Conservation (phyloP, 345 rosid genomes). For the Salix exigua region DNA sequence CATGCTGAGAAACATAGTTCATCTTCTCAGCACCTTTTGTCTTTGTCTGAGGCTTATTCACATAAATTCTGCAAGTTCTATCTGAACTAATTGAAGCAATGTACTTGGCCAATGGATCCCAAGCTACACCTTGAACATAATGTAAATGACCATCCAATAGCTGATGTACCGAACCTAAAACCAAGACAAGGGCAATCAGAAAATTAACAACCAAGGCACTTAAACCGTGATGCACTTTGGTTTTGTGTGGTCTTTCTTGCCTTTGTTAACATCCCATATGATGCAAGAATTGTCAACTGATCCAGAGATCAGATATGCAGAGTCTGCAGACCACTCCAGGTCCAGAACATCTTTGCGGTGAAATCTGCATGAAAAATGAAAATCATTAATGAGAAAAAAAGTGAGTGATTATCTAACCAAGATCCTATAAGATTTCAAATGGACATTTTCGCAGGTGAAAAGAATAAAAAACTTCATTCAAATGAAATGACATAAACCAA, state of each 20-base stretch:
- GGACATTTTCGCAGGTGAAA: too few species aligned
- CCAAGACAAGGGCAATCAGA: slow-evolving; percentile 11
- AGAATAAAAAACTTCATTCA: neutral
- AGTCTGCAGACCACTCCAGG: slow-evolving; percentile 86
- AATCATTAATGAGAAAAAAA: neutral
- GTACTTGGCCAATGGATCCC: slow-evolving; percentile 86
- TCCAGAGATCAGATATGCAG: slow-evolving; percentile 74
- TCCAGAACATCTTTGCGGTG: slow-evolving; percentile 92
- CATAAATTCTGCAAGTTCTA: slow-evolving; percentile 87
- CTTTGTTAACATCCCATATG: slow-evolving; percentile 92
- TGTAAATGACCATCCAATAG: slow-evolving; percentile 82
- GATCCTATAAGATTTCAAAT: neutral
- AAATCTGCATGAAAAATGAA: slow-evolving; percentile 44
- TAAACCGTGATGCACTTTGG: neutral
- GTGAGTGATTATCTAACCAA: neutral
- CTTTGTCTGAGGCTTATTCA: slow-evolving; percentile 63
- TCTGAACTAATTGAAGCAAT: slow-evolving; percentile 92
- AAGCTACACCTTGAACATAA: slow-evolving; percentile 98
- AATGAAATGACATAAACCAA: neutral
- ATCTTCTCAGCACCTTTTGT: slow-evolving; percentile 57
- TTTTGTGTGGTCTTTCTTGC: slow-evolving; percentile 33
- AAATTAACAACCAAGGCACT: slow-evolving; percentile 3
- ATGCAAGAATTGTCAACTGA: slow-evolving; percentile 97
- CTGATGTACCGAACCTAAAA: slow-evolving; percentile 84
- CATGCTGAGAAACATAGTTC: slow-evolving; percentile 76